Conservation (phyloP, 495 filamentous ascomycete species). For the Lasiosphaeria hispida region DNA sequence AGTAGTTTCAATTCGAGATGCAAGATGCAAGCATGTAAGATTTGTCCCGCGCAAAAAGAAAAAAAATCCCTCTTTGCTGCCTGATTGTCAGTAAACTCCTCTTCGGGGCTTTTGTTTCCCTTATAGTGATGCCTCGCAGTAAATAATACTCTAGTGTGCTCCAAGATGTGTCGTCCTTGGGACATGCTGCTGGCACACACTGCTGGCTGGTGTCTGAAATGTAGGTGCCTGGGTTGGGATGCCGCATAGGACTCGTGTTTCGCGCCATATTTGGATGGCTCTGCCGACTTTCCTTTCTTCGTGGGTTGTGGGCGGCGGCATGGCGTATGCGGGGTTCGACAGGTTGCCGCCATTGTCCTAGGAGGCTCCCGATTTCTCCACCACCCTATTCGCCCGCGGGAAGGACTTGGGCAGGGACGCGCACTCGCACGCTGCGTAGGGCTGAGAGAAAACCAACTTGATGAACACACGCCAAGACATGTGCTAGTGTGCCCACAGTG, state of each 20-base stretch:
- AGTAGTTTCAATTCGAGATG: too few species aligned
- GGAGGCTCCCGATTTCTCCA: slow-evolving; percentile 15
- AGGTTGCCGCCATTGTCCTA: neutral
- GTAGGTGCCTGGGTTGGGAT: neutral
- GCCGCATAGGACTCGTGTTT: neutral
- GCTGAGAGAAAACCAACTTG: slow-evolving; percentile 3
- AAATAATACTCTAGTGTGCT: too few species aligned
- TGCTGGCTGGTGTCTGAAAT: too few species aligned
- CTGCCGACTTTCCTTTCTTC: neutral
- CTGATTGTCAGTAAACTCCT: neutral
- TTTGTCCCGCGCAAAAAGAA: too few species aligned
- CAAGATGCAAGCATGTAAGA: too few species aligned
- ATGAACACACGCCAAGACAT: neutral
- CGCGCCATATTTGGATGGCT: too few species aligned
- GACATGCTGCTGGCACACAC: too few species aligned
- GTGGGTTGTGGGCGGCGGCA: neutral
- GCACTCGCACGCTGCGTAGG: slow-evolving; percentile 1
- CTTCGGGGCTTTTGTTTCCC: neutral
- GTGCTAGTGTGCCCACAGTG: neutral
- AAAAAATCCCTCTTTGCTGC: too few species aligned
- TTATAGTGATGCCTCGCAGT: neutral
- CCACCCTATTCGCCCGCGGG: slow-evolving; percentile 6
- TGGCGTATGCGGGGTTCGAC: neutral
- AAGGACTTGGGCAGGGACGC: neutral
- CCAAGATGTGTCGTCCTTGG: too few species aligned